A percentile compares a stretch with the other conserved stretches of the same genome.
Conservation (phyloP, 2,329 filamentous ascomycete species). For the Colletotrichum trifolii region DNA sequence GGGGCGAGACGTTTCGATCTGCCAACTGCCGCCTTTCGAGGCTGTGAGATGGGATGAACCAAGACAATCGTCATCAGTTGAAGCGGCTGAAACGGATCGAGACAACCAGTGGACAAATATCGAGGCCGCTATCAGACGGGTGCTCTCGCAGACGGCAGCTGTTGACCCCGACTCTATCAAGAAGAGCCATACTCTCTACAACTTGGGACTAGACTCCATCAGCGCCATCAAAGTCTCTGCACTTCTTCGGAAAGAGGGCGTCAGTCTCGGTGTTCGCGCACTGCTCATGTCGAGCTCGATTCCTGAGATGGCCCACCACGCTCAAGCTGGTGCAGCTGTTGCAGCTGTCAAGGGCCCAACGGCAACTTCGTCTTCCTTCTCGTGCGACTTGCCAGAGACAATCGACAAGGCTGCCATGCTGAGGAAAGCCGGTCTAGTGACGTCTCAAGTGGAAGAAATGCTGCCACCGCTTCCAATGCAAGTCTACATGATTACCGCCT, state of each 20-base stretch:
- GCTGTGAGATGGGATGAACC: not conserved
- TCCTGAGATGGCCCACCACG: constrained; percentile 61
- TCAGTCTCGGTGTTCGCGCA: constrained; percentile 76
- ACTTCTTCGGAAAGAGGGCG: constrained; percentile 71
- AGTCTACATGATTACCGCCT: constrained; percentile 81
- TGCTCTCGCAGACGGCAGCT: constrained; percentile 69
- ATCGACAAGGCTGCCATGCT: constrained; percentile 55
- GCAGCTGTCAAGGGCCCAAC: constrained; percentile 1
- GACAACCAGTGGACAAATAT: constrained; percentile 46
- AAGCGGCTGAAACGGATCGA: not conserved
- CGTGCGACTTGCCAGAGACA: constrained; percentile 1
- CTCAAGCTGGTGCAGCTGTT: constrained; percentile 44
- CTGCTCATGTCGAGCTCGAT: constrained; percentile 76
- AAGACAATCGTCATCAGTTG: not conserved
- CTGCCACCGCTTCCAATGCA: constrained; percentile 83
- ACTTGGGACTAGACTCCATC: constrained; percentile 91
- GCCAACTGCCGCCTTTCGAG: constrained; percentile 65
- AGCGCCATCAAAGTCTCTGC: constrained; percentile 86
- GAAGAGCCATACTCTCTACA: constrained; percentile 76
- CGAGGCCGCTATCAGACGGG: constrained; percentile 55
- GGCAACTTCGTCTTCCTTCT: not conserved
- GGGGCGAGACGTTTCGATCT: constrained; percentile 68
- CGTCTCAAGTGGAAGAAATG: constrained; percentile 62
- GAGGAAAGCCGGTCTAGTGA: constrained; percentile 50
- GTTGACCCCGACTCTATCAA: constrained; percentile 68